Evolutionary conservation across 768 basidiomycete genomes (phyloP).

Genomic region (Chalciporus piperatus): DNA sequence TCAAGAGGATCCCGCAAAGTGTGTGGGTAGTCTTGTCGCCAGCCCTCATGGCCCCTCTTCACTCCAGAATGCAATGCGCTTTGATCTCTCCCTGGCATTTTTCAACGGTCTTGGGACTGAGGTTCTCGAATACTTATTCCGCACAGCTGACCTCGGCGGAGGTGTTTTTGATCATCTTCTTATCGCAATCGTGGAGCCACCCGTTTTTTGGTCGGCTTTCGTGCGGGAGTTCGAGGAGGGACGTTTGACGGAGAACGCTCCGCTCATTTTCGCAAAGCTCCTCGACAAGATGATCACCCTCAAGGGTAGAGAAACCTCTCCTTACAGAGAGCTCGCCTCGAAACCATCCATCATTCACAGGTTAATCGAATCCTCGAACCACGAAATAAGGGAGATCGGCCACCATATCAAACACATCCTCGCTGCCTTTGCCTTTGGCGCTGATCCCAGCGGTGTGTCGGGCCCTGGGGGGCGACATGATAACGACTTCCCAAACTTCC

Average conservation of each 20-base stretch:
- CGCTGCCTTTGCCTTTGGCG: constrained; percentile 25
- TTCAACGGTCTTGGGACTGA: constrained; percentile 41
- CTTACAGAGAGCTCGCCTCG: constrained; percentile 40
- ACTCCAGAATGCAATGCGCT: constrained; percentile 44
- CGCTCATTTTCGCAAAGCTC: constrained; percentile 46
- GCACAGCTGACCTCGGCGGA: constrained; percentile 42
- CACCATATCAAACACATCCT: constrained; percentile 44
- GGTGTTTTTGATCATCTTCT: constrained; percentile 43
- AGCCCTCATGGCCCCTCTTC: constrained; percentile 35
- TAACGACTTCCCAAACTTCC: constrained; percentile 63
- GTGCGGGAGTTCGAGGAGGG: constrained; percentile 32
- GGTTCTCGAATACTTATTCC: constrained; percentile 40
- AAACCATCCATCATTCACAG: constrained; percentile 26
- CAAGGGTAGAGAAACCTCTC: constrained; percentile 30
- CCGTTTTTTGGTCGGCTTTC: constrained; percentile 49
- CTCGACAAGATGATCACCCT: constrained; percentile 46
- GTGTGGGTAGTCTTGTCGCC: constrained; percentile 37
- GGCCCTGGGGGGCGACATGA: constrained; percentile 68
- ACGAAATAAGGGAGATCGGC: constrained; percentile 31
- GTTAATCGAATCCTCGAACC: constrained; percentile 25
- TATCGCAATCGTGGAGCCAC: constrained; percentile 45
- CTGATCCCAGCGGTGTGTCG: constrained; percentile 12
- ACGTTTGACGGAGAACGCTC: constrained; percentile 32
- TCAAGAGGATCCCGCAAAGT: constrained; percentile 38
- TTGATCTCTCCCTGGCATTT: constrained; percentile 38